Base-by-base conservation (phyloP, 2,329 filamentous ascomycete species). In the Xylaria multiplex region DNA sequence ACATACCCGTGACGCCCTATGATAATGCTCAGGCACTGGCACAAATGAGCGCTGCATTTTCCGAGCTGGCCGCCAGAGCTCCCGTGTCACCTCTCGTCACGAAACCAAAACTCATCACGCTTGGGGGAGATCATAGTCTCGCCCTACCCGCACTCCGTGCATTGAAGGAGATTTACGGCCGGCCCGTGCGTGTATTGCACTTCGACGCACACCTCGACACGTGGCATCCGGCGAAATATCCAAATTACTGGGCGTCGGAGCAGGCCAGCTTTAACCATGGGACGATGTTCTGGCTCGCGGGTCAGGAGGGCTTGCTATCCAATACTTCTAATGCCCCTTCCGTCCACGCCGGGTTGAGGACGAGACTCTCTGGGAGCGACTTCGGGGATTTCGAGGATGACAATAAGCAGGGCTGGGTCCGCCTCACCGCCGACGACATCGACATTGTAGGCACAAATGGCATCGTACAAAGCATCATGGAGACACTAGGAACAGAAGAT, bases 261-360 rank as follows among this genome's bases (percentile, higher is more conserved):
- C 91, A 93, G 77, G 85, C 88, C 2, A 86, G 90, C 71, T 96
- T 96, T 81, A 97, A 90, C 75, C 93, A 97, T 78, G 93, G 94
- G 4, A 92, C 88, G 71, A 96, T 97, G 89, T 97, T 97, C 84
- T 95, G 93, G 91, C 86, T 95, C 71, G 93, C 93, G 6, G 89
- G 90, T 55, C 88, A 89, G 35, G 93, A 97, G 77, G 92, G 92
- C 0, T 81, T 97, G 30, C 89, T 97, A 64, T 84, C 87, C 66
- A 94, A 95, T 77, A 81, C 83, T 14, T 90, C 86, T 8, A 87
- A 16, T 1, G 57, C 88, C 9, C 91, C 88, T 0, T 91, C 88
- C 24, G 92, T 96, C 6, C 93, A 97, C 77, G 93, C 92, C 0
- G 93, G 93, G 1, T 82, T 97, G 57, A 89, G 93, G 50, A 96